Evolutionary conservation across 148 eudicot genomes (phyloP), one percentile per base, ranked within the genome.

Genomic region (Heliosperma pusillum): DNA sequence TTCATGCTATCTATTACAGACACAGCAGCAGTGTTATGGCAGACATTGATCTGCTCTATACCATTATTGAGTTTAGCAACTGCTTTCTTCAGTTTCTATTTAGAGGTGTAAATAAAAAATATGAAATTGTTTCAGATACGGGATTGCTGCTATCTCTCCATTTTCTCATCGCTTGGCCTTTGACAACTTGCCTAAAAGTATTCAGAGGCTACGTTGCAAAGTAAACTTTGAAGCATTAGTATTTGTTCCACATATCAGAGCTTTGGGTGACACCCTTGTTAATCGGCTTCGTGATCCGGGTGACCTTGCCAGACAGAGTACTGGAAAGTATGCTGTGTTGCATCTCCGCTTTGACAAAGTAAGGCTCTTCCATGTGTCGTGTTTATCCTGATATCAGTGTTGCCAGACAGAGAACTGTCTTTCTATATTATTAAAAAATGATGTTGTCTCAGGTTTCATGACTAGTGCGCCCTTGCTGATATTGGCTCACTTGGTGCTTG

Each of bases 271-370:
- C 77, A 79, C 85, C 71, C 90, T 94, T 73, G 84, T 90, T 71
- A 83, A 76, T 74, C 91, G 89, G 47, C 88, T 94, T 52, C 88
- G 86, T 15, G 29, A 78, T 68, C 83, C 89, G 74, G 81, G 82
- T 53, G 79, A 77, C 70, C 66, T 65, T 40, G 70, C 77, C 57
- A 76, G 81, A 75, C 82, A 81, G 73, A 85, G 89, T 79, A 69
- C 79, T 70, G 93, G 90, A 77, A 94, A 92, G 82, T 92, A 85
- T 79, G 91, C 84, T 68, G 98, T 90, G 72, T 76, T 94, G 75
- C 98, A 94, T 84, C 98, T 94, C 78, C 98, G 98, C 59, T 94
- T 94, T 85, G 98, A 94, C 61, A 91, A 94, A 82, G 97, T 94
- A 85, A 61, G 86, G 69, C 50, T 66, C 29, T 74, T 70, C 69